Conservation (phyloP, 75 land plant genomes). For the Cunninghamia lanceolata region DNA sequence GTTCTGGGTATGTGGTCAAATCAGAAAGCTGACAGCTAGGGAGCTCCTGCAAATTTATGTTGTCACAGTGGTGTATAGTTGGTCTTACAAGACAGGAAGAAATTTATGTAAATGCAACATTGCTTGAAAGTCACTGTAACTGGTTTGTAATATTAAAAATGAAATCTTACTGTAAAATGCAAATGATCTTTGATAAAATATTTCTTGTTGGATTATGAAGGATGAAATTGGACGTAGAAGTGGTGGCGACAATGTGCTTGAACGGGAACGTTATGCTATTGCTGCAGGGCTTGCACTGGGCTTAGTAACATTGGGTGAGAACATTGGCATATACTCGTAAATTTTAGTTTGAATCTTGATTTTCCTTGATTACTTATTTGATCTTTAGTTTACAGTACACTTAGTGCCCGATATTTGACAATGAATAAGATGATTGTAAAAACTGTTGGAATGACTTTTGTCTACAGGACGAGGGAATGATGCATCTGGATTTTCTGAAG, state of each 20-base stretch:
- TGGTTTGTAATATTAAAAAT: background rate
- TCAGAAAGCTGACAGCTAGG: too few relatives aligned
- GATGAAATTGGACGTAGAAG: constrained; percentile 98
- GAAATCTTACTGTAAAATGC: background rate
- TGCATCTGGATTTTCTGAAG: constrained; percentile 70
- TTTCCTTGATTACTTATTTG: background rate
- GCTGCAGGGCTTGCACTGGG: constrained; percentile 96
- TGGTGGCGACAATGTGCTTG: constrained; percentile 95
- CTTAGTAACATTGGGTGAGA: constrained; percentile 83
- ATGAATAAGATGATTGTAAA: constrained; percentile 1
- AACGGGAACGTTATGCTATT: constrained; percentile 98
- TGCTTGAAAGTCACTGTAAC: background rate
- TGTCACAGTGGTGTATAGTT: background rate
- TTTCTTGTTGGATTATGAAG: constrained; percentile 29
- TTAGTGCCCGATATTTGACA: background rate
- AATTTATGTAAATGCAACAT: background rate
- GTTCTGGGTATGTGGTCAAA: too few relatives aligned
- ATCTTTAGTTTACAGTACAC: background rate
- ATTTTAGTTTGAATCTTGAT: background rate
- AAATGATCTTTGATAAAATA: background rate
- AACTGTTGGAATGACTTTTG: background rate
- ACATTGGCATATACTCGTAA: background rate
- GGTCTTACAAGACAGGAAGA: background rate
- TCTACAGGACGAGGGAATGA: constrained; percentile 77
- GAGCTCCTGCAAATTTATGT: background rate